A percentile compares a stretch with the other conserved stretches of the same genome.
phyloP scores from a whole-genome alignment of 129 eudicot genomes.

The Flaveria brownii region DNA sequence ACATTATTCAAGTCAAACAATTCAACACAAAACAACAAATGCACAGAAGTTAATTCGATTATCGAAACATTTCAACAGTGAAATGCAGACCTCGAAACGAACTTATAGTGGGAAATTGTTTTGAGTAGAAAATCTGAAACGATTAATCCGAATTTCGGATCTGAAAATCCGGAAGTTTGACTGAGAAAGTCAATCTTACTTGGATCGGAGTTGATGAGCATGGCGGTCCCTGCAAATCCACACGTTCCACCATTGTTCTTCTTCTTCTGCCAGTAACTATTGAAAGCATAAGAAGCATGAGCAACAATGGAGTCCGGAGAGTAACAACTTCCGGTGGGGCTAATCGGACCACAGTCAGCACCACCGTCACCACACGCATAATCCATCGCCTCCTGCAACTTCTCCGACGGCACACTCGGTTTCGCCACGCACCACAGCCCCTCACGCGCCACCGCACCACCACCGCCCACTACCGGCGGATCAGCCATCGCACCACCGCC shows the following conservation, averaged over 20 bases:
- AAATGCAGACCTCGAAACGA: not conserved
- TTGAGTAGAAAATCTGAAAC: not conserved
- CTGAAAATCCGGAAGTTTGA: not conserved
- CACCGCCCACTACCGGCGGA: too few relatives aligned
- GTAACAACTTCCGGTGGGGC: slow-evolving; percentile 69
- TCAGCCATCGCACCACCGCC: slow-evolving; percentile 14
- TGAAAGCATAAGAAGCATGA: slow-evolving; percentile 98
- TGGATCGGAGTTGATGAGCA: slow-evolving; percentile 88
- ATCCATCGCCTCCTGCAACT: slow-evolving; percentile 78
- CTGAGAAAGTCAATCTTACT: slow-evolving; percentile 44
- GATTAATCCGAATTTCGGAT: not conserved
- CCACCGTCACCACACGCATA: slow-evolving; percentile 89
- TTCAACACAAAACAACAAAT: not conserved
- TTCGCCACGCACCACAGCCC: slow-evolving; percentile 94
- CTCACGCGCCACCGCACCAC: not conserved
- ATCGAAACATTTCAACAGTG: not conserved
- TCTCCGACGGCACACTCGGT: slow-evolving; percentile 87
- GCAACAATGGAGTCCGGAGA: slow-evolving; percentile 69
- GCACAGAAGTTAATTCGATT: not conserved
- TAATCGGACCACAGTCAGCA: slow-evolving; percentile 77
- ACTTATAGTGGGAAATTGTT: not conserved
- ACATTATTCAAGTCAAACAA: slow-evolving; percentile 25
- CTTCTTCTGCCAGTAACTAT: slow-evolving; percentile 97
- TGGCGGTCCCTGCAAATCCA: slow-evolving; percentile 97
- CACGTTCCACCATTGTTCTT: slow-evolving; percentile 80